These are phyloP conservation scores for Sclerospora graminicola DNA, from an alignment of 352 stramenopile genomes.

Conservation along the genomic window DNA sequence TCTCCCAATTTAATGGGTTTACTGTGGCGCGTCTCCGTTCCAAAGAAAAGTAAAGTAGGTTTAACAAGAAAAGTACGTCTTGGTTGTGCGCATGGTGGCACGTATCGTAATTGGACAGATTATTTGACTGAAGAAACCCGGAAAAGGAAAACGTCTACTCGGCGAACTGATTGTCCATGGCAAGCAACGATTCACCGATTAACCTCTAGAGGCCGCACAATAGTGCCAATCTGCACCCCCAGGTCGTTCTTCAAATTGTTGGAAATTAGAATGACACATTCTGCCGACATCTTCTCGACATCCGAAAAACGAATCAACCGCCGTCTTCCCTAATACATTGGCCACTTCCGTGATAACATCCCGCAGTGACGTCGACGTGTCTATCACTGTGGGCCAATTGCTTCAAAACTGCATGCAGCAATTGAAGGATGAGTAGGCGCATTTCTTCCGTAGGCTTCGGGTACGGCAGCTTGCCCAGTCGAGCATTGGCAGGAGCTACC, in stretches of 20 bases:
- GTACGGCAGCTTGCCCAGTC: conserved; percentile 71
- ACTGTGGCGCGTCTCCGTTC: no score
- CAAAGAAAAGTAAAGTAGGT: no score
- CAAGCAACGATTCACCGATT: no score
- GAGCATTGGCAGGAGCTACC: conserved; percentile 30
- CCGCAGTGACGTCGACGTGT: conserved; percentile 18
- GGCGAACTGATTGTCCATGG: no score
- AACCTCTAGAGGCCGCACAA: conserved; percentile 49
- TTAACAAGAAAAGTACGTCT: no score
- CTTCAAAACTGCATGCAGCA: conserved; percentile 42
- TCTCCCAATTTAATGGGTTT: no score
- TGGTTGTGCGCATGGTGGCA: no score
- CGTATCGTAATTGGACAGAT: no score
- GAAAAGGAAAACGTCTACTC: no score
- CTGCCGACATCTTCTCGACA: conserved; percentile 62
- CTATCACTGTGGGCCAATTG: conserved; percentile 23
- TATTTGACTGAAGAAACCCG: no score
- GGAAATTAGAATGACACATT: conserved; percentile 50
- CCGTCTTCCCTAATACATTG: conserved; percentile 63
- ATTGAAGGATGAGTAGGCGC: conserved; percentile 54
- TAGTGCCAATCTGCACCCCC: conserved; percentile 52
- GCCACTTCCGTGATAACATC: conserved; percentile 56
- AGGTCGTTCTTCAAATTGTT: conserved; percentile 42
- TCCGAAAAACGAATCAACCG: conserved; percentile 72
- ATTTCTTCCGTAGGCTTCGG: conserved; percentile 77